Base-by-base conservation (phyloP, 1,139 yeast genomes). In the Taphrina wiesneri region DNA sequence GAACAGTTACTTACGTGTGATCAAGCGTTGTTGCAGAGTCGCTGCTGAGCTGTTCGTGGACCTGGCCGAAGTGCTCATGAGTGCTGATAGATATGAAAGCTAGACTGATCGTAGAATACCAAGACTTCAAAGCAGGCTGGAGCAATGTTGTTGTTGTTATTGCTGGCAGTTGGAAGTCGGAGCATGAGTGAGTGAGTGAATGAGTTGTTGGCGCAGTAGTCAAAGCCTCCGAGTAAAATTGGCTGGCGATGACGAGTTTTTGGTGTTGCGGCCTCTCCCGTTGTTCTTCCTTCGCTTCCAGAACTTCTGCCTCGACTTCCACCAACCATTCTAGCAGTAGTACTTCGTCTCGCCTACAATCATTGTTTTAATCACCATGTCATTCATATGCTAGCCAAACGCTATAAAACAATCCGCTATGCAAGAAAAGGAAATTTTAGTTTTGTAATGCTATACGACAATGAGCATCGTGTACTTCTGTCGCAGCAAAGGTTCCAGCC, bases 401-500 rank as follows among this genome's bases (percentile, higher is more conserved):
- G 49, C 49, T 45, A 21, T 45, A 13, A 21, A 45, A 39, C n/a
- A 6, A n/a, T n/a, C n/a, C 49, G 49, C 49, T 45, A 45, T 45
- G 49, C 45, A 52, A 23, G 11, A 11, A 7, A 25, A 26, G 5
- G 28, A 25, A n/a, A 17, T 32, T 6, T 34, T 28, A 59, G 26
- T 59, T 49, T 36, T 59, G 63, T 26, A 59, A 32, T 9, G 63
- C 47, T 2, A 59, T 59, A n/a, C 63, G 45, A 19, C 64, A 60
- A 21, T 60, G 47, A 15, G 60, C 60, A 77, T 93, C 99, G 67
- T 85, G 84, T 13, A 93, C 85, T 72, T 88, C 91, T 51, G 90
- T 83, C 7, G 97, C 97, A 75, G 92, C 97, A 74, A 95, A 93
- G 2, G 91, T 88, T 54, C 99, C 99, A 74, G 92, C 97, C 71